Base-by-base conservation (phyloP, 208 protist species). In the Herpetomonas samuelpessoai region DNA sequence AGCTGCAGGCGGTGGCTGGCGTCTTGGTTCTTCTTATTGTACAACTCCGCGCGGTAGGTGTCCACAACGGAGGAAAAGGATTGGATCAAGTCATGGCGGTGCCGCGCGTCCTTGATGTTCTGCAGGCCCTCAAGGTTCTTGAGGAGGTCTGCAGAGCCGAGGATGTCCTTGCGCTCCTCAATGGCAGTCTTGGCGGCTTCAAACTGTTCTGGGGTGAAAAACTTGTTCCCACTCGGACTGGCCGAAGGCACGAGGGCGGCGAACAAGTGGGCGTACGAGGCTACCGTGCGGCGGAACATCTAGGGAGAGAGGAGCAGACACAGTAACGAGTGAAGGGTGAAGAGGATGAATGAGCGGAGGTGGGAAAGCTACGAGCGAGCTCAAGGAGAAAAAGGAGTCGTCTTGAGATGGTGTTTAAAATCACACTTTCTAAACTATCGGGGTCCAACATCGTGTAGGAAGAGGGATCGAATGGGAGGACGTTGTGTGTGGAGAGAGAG, bases 191-290 rank as follows among this genome's bases (percentile, higher is more conserved):
- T 77, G 41, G 86, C 85, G 0, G 54, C 52, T 1, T 62, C 70
- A 35, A 91, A 47, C 21, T 83, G 46, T 2, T 74, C 70, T 0
- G 19, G 55, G 9, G 54, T 72, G 21, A 95, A 57, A 41, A 82
- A 61, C 54, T 76, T 47, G 12, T 76, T 76, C 2, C 47, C 61
- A 26, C 71, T 62, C 29, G 79, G 63, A 49, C 66, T 71, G 22
- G 77, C 76, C 1, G 64, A 57, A 7, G 89, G 89, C 38, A 95
- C 83, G 9, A 95, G 64, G 25, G 85, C 80, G 29, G 72, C 79
- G 62, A 95, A 95, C 31, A 95, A 67, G 51, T 95, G 84, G 22
- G 88, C 83, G n/a, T 68, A 59, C 1, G 54, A 51, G 0, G 76
- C n/a, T 22, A 68, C 45, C 16, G 85, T 82, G 38, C 79, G 65